Evolutionary conservation across 306 rosid species (phyloP), one percentile per base, ranked within the genome.

Genomic region (Trichosanthes truncata): DNA sequence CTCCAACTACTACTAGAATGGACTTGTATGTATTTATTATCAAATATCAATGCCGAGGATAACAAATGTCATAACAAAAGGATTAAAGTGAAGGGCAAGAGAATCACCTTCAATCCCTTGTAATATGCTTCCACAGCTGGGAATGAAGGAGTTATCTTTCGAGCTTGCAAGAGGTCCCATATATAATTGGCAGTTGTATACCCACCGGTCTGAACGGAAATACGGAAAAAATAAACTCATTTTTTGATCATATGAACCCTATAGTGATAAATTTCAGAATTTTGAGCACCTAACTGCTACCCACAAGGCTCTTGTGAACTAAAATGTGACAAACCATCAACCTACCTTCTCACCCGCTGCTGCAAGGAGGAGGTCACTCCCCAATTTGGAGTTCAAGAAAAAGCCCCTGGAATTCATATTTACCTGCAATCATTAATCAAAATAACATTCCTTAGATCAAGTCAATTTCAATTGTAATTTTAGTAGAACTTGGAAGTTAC

Each of bases 331-430:
- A 46, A 74, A 74, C 26, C 78, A 66, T 14, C 43, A 8, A 17
- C 80, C n/a, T 79, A 93, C 99, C 97, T 93, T 90, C 82, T 95
- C 99, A 20, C 97, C 94, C 15, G 99, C 84, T 15, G 98, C 99
- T 40, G 7, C 10, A 65, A 88, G 89, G 80, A 95, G 92, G 74
- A 95, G 97, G 31, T 93, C 97, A 81, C 83, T 86, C 79, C 86
- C 89, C 62, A 52, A 41, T 83, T 61, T 91, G 25, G 77, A 26
- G 81, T 45, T 84, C 88, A 95, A 79, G 87, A 79, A 88, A 40
- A 88, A 88, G 57, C 83, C 81, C 80, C 93, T 87, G 56, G 92
- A 46, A 78, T 78, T 87, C 96, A 95, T 88, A 11, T 79, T 80
- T 61, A 78, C 91, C 99, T 95, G 72, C 84, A 79, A 65, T 69